A percentile compares a stretch with the other conserved stretches of the same genome.
Evolutionary conservation across 2,329 filamentous ascomycete genomes (phyloP).

Genomic region (Pestalotiopsis sp.): DNA sequence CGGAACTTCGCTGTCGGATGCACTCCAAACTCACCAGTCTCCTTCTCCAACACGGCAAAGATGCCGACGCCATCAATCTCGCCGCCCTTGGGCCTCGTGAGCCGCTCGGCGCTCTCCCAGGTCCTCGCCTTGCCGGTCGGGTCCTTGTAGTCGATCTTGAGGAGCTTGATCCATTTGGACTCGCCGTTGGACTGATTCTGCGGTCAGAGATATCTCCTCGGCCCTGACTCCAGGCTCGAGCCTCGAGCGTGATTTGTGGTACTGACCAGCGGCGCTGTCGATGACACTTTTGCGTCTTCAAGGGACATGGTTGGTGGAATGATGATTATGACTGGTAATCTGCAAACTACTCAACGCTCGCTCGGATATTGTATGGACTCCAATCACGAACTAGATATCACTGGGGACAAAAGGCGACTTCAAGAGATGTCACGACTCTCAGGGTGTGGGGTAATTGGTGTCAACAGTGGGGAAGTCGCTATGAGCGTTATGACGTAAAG

Average conservation of each 20-base stretch:
- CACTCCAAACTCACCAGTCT: conserved; percentile 38
- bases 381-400: neutral
- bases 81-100: conserved; percentile 62
- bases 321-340: no score
- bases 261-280: conserved; percentile 13
- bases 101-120: conserved; percentile 76
- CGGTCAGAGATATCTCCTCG: neutral
- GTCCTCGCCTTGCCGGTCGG: conserved; percentile 59
- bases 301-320: conserved; percentile 6
- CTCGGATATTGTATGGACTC: no score
- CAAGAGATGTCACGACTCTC: neutral
- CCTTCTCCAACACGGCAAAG: conserved; percentile 65
- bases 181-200: conserved; percentile 9
- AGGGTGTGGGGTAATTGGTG: neutral
- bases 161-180: conserved; percentile 14
- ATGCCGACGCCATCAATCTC: conserved; percentile 76
- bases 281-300: conserved; percentile 11
- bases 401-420: neutral
- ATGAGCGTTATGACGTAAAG: neutral
- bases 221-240: no score
- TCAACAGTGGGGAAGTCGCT: neutral
- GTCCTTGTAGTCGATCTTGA: conserved; percentile 62
- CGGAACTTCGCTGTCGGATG: neutral
- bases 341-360: no score
- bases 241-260: neutral